Evolutionary conservation across 768 basidiomycete species (phyloP), one percentile per base, ranked within the genome.

Genomic region (Russula foetens): DNA sequence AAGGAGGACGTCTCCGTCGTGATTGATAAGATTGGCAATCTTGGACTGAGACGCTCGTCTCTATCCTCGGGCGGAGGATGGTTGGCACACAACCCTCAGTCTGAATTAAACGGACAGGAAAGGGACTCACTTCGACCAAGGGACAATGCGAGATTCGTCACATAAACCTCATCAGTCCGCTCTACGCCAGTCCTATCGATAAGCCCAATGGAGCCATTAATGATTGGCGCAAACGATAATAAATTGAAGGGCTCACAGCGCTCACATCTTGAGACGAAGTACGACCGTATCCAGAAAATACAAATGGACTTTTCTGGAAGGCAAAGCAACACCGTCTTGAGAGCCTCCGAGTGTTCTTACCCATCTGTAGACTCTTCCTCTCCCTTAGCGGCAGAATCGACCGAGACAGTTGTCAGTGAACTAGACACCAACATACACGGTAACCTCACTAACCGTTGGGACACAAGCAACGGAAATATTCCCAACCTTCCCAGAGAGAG

Each of bases 101-200:
- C 28, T 4, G 17, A n/a, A n/a, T n/a, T n/a, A 28, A 15, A 38
- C 17, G 17, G 50, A 39, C n/a, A 19, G 17, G 39, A 52, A 4
- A 33, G 31, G 59, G 21, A 74, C 90, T 75, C 69, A 95, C 93
- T 80, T 70, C 96, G 77, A 54, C 93, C 92, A 65, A 98, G 70
- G 15, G 92, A 91, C 59, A 96, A 77, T 0, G 91, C 90, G 38
- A 98, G 76, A 73, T 98, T 98, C 19, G 87, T 83, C 63, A 90
- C 79, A 70, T 88, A 98, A 19, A 93, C 77, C 56, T 94, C 89
- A 69, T 96, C 93, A n/a, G n/a, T n/a, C n/a, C n/a, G n/a, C 17
- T 90, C 86, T 9, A 76, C 77, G 49, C 74, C 78, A 2, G 93
- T 94, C 12, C 76, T 76, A 23, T 81, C 79, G 50, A 94, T 83